Conservation (phyloP, 2,329 filamentous ascomycete species). For the Alternaria incomplexa region DNA sequence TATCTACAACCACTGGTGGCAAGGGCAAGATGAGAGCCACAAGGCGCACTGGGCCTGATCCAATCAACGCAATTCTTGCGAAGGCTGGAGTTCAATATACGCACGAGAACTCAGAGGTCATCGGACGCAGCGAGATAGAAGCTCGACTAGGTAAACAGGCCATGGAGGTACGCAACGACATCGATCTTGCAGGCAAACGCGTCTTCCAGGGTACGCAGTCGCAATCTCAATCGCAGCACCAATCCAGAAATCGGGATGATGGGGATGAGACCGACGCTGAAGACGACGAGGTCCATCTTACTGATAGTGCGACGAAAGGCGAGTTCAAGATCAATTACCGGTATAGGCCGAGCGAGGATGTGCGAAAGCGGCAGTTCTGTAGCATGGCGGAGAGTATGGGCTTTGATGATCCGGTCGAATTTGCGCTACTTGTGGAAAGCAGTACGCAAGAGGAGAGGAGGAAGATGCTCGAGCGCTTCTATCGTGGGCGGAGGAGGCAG, state of each 20-base stretch:
- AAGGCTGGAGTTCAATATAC: conserved; percentile 92
- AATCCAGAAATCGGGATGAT: conserved; percentile 21
- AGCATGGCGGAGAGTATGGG: conserved; percentile 84
- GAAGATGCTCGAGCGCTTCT: conserved; percentile 81
- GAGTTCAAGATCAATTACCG: conserved; percentile 59
- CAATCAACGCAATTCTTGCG: conserved; percentile 86
- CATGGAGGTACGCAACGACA: conserved; percentile 63
- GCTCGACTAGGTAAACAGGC: conserved; percentile 80
- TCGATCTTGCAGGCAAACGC: conserved; percentile 58
- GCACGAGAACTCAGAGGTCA: conserved; percentile 93
- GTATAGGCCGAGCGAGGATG: conserved; percentile 76
- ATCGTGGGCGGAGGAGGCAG: conserved; percentile 67
- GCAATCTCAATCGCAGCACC: conserved; percentile 21
- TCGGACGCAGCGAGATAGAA: conserved; percentile 92
- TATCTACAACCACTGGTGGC: conserved; percentile 3
- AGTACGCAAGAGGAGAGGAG: conserved; percentile 86
- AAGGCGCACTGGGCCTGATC: conserved; percentile 65
- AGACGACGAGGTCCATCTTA: conserved; percentile 21
- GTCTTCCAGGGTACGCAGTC: conserved; percentile 63
- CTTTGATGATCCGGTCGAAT: conserved; percentile 77
- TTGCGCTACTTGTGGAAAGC: conserved; percentile 86
- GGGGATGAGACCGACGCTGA: conserved; percentile 17
- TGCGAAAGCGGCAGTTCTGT: conserved; percentile 84
- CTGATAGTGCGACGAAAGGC: conserved; percentile 17
- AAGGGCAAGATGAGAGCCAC: conserved; percentile 48